Evolutionary conservation across 176 grass and related monocot genomes (phyloP).

Genomic region (Leersia perrieri): DNA sequence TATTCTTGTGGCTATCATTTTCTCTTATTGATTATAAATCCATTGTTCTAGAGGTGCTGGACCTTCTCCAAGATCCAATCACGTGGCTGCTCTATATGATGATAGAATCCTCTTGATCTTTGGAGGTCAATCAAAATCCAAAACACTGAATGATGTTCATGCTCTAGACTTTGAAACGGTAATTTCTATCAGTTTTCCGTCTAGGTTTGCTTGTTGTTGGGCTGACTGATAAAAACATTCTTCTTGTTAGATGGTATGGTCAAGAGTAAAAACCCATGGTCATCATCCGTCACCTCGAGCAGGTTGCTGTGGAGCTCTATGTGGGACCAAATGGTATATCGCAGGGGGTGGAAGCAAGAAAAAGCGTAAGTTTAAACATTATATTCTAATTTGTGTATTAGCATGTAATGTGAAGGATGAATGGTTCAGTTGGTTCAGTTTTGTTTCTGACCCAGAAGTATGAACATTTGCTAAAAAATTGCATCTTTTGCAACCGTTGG

Average conservation of each 20-base stretch:
- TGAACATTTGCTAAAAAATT: neutral
- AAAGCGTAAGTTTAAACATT: slow-evolving; percentile 57
- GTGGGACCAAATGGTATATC: slow-evolving; percentile 99
- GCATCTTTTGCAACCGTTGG: neutral
- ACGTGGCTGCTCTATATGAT: slow-evolving; percentile 79
- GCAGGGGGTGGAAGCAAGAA: slow-evolving; percentile 96
- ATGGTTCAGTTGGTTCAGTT: neutral
- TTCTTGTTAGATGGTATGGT: slow-evolving; percentile 88
- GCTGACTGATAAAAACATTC: slow-evolving; percentile 30
- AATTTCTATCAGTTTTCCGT: slow-evolving; percentile 35
- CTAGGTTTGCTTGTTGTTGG: neutral
- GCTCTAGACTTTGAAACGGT: slow-evolving; percentile 96
- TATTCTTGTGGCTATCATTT: neutral
- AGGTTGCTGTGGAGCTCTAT: slow-evolving; percentile 89
- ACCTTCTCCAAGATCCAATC: slow-evolving; percentile 91
- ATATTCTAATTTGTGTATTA: neutral
- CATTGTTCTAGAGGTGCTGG: slow-evolving; percentile 74
- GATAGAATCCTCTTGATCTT: slow-evolving; percentile 88
- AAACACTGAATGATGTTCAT: slow-evolving; percentile 86
- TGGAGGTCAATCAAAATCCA: slow-evolving; percentile 95
- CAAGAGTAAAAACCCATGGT: slow-evolving; percentile 84
- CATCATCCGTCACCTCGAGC: slow-evolving; percentile 91
- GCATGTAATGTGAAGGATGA: slow-evolving; percentile 17
- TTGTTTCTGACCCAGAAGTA: slow-evolving; percentile 1
- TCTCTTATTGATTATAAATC: slow-evolving; percentile 30